Conservation (phyloP, 2,329 filamentous ascomycete genomes). For the Ascochyta koolunga region DNA sequence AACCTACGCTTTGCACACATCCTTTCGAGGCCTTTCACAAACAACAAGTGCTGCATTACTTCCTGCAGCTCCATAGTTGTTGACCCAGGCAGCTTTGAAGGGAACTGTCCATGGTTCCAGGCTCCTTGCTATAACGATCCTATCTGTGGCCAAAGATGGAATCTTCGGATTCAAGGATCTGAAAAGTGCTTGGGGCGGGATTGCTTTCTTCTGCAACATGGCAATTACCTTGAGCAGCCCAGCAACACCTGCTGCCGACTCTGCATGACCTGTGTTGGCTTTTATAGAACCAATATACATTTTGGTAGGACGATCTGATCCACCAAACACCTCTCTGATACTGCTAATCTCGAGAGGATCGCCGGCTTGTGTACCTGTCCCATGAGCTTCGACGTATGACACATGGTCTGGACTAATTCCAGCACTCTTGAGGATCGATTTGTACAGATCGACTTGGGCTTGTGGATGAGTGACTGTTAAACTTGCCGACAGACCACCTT, state of each 20-base stretch:
- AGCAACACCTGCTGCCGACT: slow-evolving; percentile 27
- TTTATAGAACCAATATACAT: slow-evolving; percentile 38
- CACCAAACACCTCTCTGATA: slow-evolving; percentile 25
- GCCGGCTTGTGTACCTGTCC: slow-evolving; percentile 22
- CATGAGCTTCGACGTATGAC: slow-evolving; percentile 18
- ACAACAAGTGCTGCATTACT: not conserved
- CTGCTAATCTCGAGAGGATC: slow-evolving; percentile 21
- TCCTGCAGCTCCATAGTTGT: slow-evolving; percentile 44
- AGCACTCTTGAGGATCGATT: slow-evolving; percentile 6
- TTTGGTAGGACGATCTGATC: not conserved
- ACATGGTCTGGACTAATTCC: not conserved
- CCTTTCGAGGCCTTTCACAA: not conserved
- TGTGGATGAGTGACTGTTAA: slow-evolving; percentile 23
- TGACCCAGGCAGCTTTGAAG: slow-evolving; percentile 20
- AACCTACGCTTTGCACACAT: not conserved
- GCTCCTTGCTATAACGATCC: slow-evolving; percentile 16
- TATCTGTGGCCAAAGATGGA: not conserved
- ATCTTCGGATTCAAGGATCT: slow-evolving; percentile 21
- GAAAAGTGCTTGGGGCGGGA: slow-evolving; percentile 28
- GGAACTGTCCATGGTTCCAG: slow-evolving; percentile 11
- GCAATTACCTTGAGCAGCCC: slow-evolving; percentile 34
- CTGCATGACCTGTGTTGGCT: slow-evolving; percentile 36
- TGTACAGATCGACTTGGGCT: slow-evolving; percentile 16
- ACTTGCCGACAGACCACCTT: slow-evolving; percentile 17
- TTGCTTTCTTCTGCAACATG: slow-evolving; percentile 27